These are phyloP conservation scores for Heterobasidion parviporum DNA, from an alignment of 1,284 basidiomycete species.

Conservation along the genomic window DNA sequence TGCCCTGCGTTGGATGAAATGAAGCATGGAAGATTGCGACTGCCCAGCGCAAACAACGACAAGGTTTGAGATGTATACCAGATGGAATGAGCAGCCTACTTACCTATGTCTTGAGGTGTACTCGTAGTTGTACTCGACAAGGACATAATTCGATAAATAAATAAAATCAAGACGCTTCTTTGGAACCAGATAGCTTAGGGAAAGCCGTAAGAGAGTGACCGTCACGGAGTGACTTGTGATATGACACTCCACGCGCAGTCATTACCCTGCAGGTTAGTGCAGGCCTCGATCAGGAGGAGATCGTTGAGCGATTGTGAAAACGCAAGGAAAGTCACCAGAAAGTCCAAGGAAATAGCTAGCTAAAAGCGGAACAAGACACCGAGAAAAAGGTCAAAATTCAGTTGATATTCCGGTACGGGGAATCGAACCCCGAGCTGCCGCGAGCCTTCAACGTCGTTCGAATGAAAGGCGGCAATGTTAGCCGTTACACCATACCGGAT, in stretches of 20 bases:
- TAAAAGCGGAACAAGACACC: too few relatives aligned
- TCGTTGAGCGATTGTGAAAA: too few relatives aligned
- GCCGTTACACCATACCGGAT: background rate
- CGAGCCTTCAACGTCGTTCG: constrained; percentile 19
- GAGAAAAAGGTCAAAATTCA: background rate
- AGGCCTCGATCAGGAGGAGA: too few relatives aligned
- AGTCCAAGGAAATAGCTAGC: too few relatives aligned
- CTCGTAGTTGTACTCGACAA: background rate
- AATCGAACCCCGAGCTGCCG: constrained; percentile 75
- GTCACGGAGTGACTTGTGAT: too few relatives aligned
- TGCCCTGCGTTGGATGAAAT: constrained; percentile 74
- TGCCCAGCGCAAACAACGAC: constrained; percentile 17
- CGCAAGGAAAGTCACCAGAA: too few relatives aligned
- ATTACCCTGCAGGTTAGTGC: too few relatives aligned
- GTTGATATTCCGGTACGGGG: constrained; percentile 50
- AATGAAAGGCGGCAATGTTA: constrained; percentile 1
- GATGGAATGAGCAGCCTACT: background rate
- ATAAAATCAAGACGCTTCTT: background rate
- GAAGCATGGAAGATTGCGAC: constrained; percentile 78
- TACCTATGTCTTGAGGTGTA: background rate
- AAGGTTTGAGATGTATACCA: background rate
- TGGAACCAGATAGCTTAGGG: background rate
- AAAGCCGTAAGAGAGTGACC: too few relatives aligned
- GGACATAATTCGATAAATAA: background rate
- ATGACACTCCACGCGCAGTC: too few relatives aligned